phyloP scores from a whole-genome alignment of 1,139 yeast genomes.

The Yamadazyma triangularis region DNA sequence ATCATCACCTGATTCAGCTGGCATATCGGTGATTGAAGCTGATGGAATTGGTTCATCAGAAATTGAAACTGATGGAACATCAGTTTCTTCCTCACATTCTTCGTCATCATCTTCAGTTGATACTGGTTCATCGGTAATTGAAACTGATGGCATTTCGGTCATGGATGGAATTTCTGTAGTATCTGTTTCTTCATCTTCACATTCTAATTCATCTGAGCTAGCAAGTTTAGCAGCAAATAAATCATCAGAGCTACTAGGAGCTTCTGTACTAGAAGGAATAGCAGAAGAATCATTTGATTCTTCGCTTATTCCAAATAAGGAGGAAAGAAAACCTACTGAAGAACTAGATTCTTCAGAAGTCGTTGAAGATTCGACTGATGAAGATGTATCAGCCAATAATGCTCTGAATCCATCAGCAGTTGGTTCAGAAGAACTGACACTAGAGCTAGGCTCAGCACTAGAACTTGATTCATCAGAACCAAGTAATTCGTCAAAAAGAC shows the following conservation, averaged over 20 bases:
- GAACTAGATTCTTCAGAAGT: slow-evolving; percentile 1
- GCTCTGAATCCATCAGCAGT: slow-evolving; percentile 1
- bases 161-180: slow-evolving; percentile 2
- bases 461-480: not conserved
- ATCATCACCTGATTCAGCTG: slow-evolving; percentile 7
- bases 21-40: slow-evolving; percentile 2
- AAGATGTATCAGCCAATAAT: slow-evolving; percentile 1
- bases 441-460: slow-evolving; percentile 2
- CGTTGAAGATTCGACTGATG: not conserved
- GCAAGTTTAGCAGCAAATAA: slow-evolving; percentile 1
- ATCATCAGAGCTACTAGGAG: no score
- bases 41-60: slow-evolving; percentile 2
- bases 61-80: slow-evolving; percentile 1
- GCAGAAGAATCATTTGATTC: not conserved
- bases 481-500: not conserved
- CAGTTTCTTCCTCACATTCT: slow-evolving; percentile 8
- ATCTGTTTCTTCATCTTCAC: not conserved
- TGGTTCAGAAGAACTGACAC: slow-evolving; percentile 1
- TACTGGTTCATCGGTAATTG: not conserved
- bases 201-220: slow-evolving; percentile 2
- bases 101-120: slow-evolving; percentile 10
- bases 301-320: slow-evolving; percentile 1
- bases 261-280: no score
- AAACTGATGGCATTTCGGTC: slow-evolving; percentile 3
- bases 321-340: slow-evolving; percentile 1